Base-by-base conservation (phyloP, 2,329 filamentous ascomycete genomes). In the Hymenoscyphus albidus region DNA sequence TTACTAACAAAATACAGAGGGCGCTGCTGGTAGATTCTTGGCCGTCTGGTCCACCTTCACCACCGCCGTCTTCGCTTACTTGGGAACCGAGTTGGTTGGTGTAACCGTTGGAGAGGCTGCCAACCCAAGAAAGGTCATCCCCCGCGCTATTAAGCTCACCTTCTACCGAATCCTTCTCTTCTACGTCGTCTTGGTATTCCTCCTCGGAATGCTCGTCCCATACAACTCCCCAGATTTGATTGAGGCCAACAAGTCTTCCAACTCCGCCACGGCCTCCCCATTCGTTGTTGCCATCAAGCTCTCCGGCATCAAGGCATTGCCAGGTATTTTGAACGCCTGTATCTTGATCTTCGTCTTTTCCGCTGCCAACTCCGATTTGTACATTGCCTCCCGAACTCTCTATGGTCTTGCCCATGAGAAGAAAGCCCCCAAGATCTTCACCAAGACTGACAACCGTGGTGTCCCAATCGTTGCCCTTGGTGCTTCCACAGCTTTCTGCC, bases 351-450 rank as follows among this genome's bases (percentile, higher is more conserved):
- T 86, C 5, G 88, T 87, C 1, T 85, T 84, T 80, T 86, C 84
- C 1, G 84, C 84, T 6, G 84, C 82, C 32, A 87, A 86, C 71
- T 83, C 84, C 0, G 69, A 85, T 78, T 79, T 86, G 62, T 90
- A 90, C 76, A 87, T 85, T 0, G 87, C 88, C 60, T 88, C 85
- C 54, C 85, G 90, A 73, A 85, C 92, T 22, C 79, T 93, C 9
- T 87, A 90, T 73, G 87, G 86, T 64, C 84, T 93, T 73, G 83
- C 88, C 0, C 80, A 88, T 9, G 86, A 84, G 62, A 84, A 85
- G 12, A 87, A 90, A 62, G 88, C 89, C 0, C 89, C 89, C 0
- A 76, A 74, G 13, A 74, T 86, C 69, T 88, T 90, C 76, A 80
- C 65, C 16, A 62, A 81, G 55, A 78, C 74, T 16, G 90, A 88